phyloP scores from a whole-genome alignment of 2,329 filamentous ascomycete genomes.

The Alternaria arborescens region DNA sequence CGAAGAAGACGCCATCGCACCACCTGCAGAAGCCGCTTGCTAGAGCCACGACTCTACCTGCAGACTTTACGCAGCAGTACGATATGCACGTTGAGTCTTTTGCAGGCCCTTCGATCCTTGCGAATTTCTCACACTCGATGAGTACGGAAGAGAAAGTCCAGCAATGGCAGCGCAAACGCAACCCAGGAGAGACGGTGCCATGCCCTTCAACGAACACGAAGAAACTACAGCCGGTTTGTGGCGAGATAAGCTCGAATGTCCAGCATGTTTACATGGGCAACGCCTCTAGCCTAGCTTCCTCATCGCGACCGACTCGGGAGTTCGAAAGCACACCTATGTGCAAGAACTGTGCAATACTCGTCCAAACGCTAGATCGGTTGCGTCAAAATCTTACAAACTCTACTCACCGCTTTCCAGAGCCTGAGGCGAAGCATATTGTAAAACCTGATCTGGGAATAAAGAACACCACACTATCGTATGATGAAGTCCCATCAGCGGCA shows the following conservation, averaged over 20 bases:
- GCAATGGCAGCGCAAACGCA: constrained; percentile 23
- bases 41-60: constrained; percentile 36
- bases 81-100: constrained; percentile 31
- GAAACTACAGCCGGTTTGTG: constrained; percentile 28
- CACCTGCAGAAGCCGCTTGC: constrained; percentile 23
- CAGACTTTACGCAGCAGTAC: constrained; percentile 5
- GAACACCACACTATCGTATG: background rate
- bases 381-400: constrained; percentile 26
- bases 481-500: background rate
- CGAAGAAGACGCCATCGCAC: constrained; percentile 17
- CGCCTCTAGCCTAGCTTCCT: background rate
- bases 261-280: constrained; percentile 31
- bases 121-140: constrained; percentile 34
- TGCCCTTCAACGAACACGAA: background rate
- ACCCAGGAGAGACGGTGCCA: background rate
- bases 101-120: constrained; percentile 29
- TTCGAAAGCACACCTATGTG: constrained; percentile 15
- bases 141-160: constrained; percentile 36
- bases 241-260: constrained; percentile 13
- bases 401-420: background rate
- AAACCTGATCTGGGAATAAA: background rate
- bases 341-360: constrained; percentile 36
- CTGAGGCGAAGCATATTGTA: background rate
- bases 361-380: constrained; percentile 33
- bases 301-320: background rate